phyloP scores from a whole-genome alignment of 305 asterid species.

The Solanum hybrid region DNA sequence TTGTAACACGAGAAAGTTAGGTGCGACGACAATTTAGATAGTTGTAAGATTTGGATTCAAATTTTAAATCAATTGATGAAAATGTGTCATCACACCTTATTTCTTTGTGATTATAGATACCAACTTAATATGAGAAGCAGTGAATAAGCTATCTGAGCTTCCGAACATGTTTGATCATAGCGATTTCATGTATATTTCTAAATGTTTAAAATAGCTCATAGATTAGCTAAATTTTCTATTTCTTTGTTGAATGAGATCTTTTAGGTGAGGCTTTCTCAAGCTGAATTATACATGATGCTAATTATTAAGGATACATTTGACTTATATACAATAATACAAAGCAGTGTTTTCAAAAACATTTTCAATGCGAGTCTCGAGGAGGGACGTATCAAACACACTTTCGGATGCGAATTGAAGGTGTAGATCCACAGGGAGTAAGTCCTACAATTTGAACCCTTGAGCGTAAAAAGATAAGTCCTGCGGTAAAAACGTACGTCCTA shows the following conservation, averaged over 20 bases:
- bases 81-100: background rate
- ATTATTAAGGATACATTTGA: background rate
- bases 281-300: background rate
- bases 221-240: background rate
- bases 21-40: background rate
- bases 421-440: background rate
- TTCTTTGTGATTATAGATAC: background rate
- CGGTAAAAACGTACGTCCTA: background rate
- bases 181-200: background rate
- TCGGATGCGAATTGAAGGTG: background rate
- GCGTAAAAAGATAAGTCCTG: background rate
- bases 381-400: background rate
- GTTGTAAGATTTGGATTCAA: background rate
- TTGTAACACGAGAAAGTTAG: background rate
- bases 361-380: background rate
- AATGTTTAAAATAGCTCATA: background rate
- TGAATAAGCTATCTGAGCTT: background rate
- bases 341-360: background rate
- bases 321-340: background rate
- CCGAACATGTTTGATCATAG: background rate
- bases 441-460: background rate
- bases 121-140: background rate
- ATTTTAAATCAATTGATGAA: background rate
- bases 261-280: background rate
- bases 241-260: background rate